Base-by-base conservation (phyloP, 106 monocot genomes). In the Allium fistulosum region DNA sequence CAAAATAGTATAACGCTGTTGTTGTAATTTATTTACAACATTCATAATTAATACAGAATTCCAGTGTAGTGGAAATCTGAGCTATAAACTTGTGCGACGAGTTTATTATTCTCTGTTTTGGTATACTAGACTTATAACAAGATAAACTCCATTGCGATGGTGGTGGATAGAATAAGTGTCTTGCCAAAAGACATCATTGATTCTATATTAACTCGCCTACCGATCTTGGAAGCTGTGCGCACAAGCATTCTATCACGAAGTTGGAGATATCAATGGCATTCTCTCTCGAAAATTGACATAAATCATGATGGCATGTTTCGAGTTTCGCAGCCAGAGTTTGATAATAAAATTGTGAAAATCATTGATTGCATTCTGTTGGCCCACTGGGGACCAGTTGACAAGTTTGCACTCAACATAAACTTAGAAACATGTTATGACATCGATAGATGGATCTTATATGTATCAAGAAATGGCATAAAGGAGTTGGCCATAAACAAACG, bases 381-480 rank as follows among this genome's bases (percentile, higher is more conserved):
- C 59, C 70, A 59, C 27, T 58, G 11, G 48, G 69, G 56, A 28
- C 69, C 56, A 15, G 17, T 69, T 46, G 45, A 57, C 57, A 69
- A 46, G 26, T 69, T 69, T 47, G n/a, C 12, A 7, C 57, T 69
- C 15, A 37, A 8, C 45, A 58, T 46, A 46, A 3, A 57, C 2
- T n/a, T 69, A 9, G 9, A 45, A 8, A 57, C n/a, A 6, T 46
- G 37, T 47, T 10, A 10, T 13, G 57, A 37, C 17, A 58, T 69
- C 45, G 69, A 57, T 17, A 0, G 69, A 46, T 69, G 69, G 69
- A 69, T 69, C 26, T 58, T 58, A n/a, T 69, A 16, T 46, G 11
- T 69, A 22, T 68, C 67, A 26, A 68, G 67, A 68, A 68, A 68
- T 53, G 67, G 67, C 53, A 68, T 68, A 13, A 52, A 57, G 53